phyloP scores from a whole-genome alignment of 441 rosid genomes.

The Mallotus repandus region DNA sequence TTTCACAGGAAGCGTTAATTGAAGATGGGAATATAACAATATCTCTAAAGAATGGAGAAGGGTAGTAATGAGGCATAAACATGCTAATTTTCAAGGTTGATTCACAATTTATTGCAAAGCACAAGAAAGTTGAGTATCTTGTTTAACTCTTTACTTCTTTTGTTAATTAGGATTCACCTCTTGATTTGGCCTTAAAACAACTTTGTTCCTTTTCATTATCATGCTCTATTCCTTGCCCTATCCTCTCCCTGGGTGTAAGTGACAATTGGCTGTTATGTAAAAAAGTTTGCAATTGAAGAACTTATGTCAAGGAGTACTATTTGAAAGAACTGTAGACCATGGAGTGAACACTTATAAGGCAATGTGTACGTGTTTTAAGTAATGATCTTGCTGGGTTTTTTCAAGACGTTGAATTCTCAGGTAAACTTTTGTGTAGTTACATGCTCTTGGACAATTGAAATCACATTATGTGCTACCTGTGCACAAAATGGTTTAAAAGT shows the following conservation, averaged over 20 bases:
- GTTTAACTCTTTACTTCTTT: not conserved
- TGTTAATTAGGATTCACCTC: not conserved
- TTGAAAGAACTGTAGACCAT: conserved; percentile 97
- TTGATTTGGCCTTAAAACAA: not conserved
- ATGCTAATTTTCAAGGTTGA: not conserved
- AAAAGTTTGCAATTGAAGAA: conserved; percentile 28
- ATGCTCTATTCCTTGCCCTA: not conserved
- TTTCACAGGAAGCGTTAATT: conserved; percentile 24
- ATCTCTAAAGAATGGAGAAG: not conserved
- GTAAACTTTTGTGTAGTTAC: no score
- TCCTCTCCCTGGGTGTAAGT: not conserved
- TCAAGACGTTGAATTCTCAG: no score
- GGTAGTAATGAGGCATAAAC: not conserved
- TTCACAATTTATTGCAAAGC: not conserved
- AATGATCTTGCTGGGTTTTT: no score
- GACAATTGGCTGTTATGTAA: conserved; percentile 26
- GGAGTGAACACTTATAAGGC: conserved; percentile 99
- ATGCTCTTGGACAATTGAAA: no score
- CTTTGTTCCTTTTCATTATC: not conserved
- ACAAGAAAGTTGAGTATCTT: not conserved
- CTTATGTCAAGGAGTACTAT: conserved; percentile 5
- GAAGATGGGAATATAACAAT: conserved; percentile 2
- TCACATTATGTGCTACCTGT: no score
- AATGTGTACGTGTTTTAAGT: no score
- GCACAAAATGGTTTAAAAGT: no score